Conservation (phyloP, 208 protist species). For the Blastocrithidia nonstop region DNA sequence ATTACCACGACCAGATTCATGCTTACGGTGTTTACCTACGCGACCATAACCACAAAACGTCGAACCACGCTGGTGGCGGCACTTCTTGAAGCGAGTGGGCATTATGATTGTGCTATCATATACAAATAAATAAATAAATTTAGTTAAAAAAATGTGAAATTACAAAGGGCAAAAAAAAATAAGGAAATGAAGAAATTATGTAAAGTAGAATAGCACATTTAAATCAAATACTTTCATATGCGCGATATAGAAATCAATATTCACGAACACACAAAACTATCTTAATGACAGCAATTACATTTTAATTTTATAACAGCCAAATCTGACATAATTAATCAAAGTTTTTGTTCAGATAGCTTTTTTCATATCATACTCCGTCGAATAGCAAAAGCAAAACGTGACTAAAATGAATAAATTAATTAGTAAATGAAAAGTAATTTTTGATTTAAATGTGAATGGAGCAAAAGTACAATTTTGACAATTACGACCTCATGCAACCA, state of each 20-base stretch:
- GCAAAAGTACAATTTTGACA: too few relatives aligned
- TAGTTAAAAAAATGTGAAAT: background rate
- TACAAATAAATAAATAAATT: background rate
- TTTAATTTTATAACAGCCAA: too few relatives aligned
- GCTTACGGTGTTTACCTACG: constrained; percentile 99
- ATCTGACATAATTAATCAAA: too few relatives aligned
- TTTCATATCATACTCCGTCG: too few relatives aligned
- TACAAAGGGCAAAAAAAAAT: background rate
- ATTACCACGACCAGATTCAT: constrained; percentile 99
- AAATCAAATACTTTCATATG: background rate
- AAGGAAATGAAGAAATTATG: background rate
- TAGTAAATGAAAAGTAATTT: too few relatives aligned
- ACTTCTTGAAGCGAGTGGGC: constrained; percentile 87
- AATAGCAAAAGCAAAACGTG: too few relatives aligned
- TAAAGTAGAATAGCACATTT: background rate
- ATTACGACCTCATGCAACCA: too few relatives aligned
- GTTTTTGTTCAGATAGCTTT: too few relatives aligned
- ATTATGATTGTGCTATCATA: constrained; percentile 18
- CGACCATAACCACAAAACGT: constrained; percentile 87
- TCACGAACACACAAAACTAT: background rate
- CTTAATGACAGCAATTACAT: too few relatives aligned
- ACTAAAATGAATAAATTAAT: too few relatives aligned
- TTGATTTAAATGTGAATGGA: too few relatives aligned
- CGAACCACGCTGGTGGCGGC: constrained; percentile 85
- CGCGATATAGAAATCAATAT: background rate